Evolutionary conservation across 192 early-diverging fungal species (phyloP).

Genomic region (Helicostylum pulchrum): DNA sequence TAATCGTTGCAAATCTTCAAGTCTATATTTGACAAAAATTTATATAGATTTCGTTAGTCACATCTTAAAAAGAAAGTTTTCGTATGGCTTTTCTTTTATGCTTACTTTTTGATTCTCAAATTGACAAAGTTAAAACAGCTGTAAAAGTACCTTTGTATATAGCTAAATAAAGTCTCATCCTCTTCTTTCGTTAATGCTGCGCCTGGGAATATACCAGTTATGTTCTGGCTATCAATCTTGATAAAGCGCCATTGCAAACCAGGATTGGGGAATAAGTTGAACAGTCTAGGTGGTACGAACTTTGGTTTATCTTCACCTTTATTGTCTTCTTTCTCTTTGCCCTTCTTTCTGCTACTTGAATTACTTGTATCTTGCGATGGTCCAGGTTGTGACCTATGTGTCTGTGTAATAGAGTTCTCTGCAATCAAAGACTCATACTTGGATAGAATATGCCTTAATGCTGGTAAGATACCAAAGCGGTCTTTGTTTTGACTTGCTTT

Average conservation of each 20-base stretch:
- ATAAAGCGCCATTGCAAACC: not conserved
- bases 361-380: not conserved
- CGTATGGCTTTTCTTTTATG: too few species aligned
- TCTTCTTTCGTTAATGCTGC: not conserved
- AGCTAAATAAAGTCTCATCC: not conserved
- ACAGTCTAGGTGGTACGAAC: not conserved
- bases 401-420: too few species aligned
- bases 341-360: not conserved
- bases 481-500: not conserved
- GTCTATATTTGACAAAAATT: too few species aligned
- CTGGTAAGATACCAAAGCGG: not conserved
- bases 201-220: not conserved
- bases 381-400: too few species aligned
- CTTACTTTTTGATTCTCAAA: too few species aligned
- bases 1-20: too few species aligned
- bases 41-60: too few species aligned
- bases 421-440: not conserved
- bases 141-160: too few species aligned
- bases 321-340: not conserved
- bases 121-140: too few species aligned
- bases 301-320: not conserved
- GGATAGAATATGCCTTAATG: not conserved
- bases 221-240: not conserved
- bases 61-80: too few species aligned
- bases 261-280: not conserved